Conservation (phyloP, 75 land plant species). For the Cunninghamia lanceolata region DNA sequence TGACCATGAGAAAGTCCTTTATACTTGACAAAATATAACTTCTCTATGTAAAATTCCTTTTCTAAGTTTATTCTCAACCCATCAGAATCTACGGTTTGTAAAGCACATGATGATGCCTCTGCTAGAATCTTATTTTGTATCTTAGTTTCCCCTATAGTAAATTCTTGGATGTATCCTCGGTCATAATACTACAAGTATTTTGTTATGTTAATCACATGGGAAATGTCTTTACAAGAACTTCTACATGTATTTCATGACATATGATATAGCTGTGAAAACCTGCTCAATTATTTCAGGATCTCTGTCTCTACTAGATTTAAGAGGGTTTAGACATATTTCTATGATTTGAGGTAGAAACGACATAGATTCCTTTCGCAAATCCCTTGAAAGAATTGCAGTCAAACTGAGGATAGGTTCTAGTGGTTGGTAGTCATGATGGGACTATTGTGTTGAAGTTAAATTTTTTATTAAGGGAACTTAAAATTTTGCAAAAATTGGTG, state of each 20-base stretch:
- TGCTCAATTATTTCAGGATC: slow-evolving; percentile 88
- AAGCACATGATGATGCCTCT: not conserved
- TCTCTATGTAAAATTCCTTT: slow-evolving; percentile 1
- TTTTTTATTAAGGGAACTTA: too few relatives aligned
- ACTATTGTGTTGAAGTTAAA: too few relatives aligned
- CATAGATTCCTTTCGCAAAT: slow-evolving; percentile 72
- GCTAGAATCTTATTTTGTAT: not conserved
- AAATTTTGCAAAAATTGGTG: too few relatives aligned
- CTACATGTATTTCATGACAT: slow-evolving; percentile 79
- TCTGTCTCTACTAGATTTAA: slow-evolving; percentile 76
- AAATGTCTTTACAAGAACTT: slow-evolving; percentile 62
- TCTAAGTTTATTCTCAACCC: not conserved
- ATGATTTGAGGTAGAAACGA: slow-evolving; percentile 62
- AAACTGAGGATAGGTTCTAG: too few relatives aligned
- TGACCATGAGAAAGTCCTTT: slow-evolving; percentile 72
- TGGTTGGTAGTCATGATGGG: too few relatives aligned
- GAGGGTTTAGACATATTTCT: slow-evolving; percentile 39
- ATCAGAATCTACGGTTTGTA: not conserved
- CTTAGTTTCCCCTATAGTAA: not conserved
- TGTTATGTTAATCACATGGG: slow-evolving; percentile 42
- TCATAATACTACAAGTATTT: too few relatives aligned
- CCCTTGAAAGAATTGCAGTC: slow-evolving; percentile 78
- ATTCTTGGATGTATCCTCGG: too few relatives aligned
- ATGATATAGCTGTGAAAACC: slow-evolving; percentile 84
- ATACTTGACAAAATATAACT: slow-evolving; percentile 72